Base-by-base conservation (phyloP, 2,329 filamentous ascomycete genomes). In the Diplodia sapinea region DNA sequence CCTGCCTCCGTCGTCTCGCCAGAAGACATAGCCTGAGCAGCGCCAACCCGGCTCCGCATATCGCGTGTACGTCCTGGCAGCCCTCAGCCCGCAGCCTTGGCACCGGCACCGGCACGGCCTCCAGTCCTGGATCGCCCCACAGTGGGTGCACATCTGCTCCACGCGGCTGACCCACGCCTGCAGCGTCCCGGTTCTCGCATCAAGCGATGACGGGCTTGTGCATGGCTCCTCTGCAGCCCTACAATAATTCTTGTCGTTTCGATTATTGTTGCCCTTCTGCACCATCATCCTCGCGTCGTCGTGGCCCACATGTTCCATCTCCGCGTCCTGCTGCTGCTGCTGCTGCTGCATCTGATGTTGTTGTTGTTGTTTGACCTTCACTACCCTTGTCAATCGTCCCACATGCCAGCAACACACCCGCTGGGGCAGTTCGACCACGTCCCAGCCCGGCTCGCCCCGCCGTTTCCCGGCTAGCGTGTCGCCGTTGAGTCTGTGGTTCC, bases 341-440 rank as follows among this genome's bases (percentile, higher is more conserved):
- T 9, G 7, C 1, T 33, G 31, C 31, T 31, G 31, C 31, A n/a
- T n/a, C n/a, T n/a, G n/a, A n/a, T n/a, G n/a, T 36, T 36, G 33
- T 2, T 12, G 36, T 12, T 38, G 36, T 4, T 38, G 36, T 11
- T 38, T 38, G 12, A 74, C 75, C 17, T 66, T 70, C 13, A 76
- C 59, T 8, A 73, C 62, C 49, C 70, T 70, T n/a, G 70, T 66
- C 5, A 79, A 65, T 4, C 74, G 72, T 6, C 74, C 71, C 6
- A 78, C 73, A 56, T 79, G 76, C 75, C 76, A 78, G 9, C 73
- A 68, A 67, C 78, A 80, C 38, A 78, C 68, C 33, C 72, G 67
- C 5, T 70, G 68, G 1, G 77, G 77, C 2, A 78, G 67, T 50
- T 75, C 70, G 33, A 78, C 65, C 2, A 76, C 68, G 51, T 76